Base-by-base conservation (phyloP, 108 stramenopile genomes). In the Fragilaria radians region DNA sequence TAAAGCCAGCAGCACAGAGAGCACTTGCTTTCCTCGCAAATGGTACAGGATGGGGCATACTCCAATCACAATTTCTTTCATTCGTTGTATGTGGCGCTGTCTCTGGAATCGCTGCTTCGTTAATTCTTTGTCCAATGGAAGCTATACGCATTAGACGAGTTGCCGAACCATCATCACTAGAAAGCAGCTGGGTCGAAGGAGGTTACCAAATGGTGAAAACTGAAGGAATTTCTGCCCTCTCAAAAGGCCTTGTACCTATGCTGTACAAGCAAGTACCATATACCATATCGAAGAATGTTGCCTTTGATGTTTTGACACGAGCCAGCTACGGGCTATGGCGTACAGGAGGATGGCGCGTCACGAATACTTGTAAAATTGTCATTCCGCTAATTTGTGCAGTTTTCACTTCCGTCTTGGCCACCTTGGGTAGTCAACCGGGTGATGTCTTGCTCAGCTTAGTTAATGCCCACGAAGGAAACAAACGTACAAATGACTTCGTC, bases 251-350 rank as follows among this genome's bases (percentile, higher is more conserved):
- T 28, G 71, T 70, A 25, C 89, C 95, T 0, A 89, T 93, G 80
- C 61, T 93, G 25, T 66, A 67, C 33, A 96, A 96, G 62, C 95
- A 96, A 73, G 79, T 93, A 1, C 95, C 95, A 0, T 96, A 96
- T 68, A 96, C 95, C 23, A 75, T 89, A 46, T 86, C 88, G 24
- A 93, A 95, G 54, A 90, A 93, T 63, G 89, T 89, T 2, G 80
- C 85, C 0, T 94, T 94, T 68, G 92, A 94, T 54, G 22, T 88
- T 31, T 36, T 86, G 19, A 77, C 86, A 5, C 72, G 54, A 26
- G 32, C 61, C 42, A 47, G 73, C 17, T 88, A 89, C 57, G 29
- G 62, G 1, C 34, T 36, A 7, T 46, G 74, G 56, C 48, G 52
- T 22, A 54, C 47, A 11, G 34, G 45, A 31, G 80, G 78, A 14